phyloP scores from a whole-genome alignment of 768 basidiomycete genomes.

The Lactarius psammicola region DNA sequence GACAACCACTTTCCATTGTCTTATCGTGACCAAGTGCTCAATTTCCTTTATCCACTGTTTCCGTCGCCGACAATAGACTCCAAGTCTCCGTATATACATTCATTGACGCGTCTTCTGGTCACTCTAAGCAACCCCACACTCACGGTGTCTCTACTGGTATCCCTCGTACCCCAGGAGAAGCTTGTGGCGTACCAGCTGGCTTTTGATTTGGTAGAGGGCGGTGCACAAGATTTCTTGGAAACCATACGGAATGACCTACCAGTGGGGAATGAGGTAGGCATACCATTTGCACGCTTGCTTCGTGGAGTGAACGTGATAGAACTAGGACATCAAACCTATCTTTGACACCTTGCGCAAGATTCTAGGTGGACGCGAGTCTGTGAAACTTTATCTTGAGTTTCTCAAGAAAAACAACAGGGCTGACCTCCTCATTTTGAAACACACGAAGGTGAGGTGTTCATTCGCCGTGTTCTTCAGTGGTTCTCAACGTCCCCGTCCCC shows the following conservation, averaged over 20 bases:
- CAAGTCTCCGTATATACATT: constrained; percentile 71
- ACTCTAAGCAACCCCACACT: constrained; percentile 81
- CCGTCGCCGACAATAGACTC: constrained; percentile 68
- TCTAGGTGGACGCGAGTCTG: constrained; percentile 86
- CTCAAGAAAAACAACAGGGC: constrained; percentile 91
- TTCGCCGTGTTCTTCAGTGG: constrained; percentile 77
- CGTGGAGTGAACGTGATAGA: not conserved
- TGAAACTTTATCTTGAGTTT: constrained; percentile 93
- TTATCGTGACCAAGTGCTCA: constrained; percentile 79
- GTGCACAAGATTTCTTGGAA: constrained; percentile 89
- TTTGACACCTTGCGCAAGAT: constrained; percentile 81
- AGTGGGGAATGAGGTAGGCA: constrained; percentile 59
- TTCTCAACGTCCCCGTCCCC: constrained; percentile 8
- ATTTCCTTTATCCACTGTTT: constrained; percentile 83
- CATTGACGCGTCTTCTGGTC: constrained; percentile 85
- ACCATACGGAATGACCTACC: constrained; percentile 67
- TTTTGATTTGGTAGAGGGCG: constrained; percentile 94
- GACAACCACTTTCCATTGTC: constrained; percentile 86
- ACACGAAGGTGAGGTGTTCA: constrained; percentile 68
- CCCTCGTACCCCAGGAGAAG: constrained; percentile 66
- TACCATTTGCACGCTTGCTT: not conserved
- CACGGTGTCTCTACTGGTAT: constrained; percentile 69
- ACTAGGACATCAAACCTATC: constrained; percentile 55
- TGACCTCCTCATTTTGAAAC: constrained; percentile 88
- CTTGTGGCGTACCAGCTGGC: constrained; percentile 92